phyloP scores from a whole-genome alignment of 352 stramenopile genomes.

The Blastocystis sp. region DNA sequence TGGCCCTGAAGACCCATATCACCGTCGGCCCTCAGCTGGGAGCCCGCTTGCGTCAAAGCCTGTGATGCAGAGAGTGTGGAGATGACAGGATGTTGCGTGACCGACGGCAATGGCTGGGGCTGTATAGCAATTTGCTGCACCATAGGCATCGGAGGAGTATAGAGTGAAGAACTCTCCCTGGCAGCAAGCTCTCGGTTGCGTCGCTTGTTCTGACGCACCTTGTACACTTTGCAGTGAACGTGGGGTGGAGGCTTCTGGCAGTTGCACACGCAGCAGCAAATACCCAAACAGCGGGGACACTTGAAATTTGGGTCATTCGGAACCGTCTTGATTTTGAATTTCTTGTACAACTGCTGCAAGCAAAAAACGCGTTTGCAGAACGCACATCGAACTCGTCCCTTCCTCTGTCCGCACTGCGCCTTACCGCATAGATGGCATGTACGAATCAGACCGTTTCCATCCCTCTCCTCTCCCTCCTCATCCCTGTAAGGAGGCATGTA shows the following conservation, averaged over 20 bases:
- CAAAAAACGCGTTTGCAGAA: slow-evolving; percentile 72
- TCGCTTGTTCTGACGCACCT: slow-evolving; percentile 69
- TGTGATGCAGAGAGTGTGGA: too few relatives aligned
- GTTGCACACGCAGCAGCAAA: slow-evolving; percentile 71
- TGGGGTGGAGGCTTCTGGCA: slow-evolving; percentile 69
- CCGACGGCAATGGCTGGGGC: not conserved
- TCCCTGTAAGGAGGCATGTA: not conserved
- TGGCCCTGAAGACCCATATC: not conserved
- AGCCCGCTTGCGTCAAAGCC: not conserved
- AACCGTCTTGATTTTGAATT: slow-evolving; percentile 59
- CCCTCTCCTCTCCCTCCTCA: slow-evolving; percentile 8
- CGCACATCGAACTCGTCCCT: slow-evolving; percentile 58
- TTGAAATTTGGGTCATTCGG: slow-evolving; percentile 58
- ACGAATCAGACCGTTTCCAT: slow-evolving; percentile 23
- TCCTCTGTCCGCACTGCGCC: slow-evolving; percentile 67
- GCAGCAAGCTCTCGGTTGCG: slow-evolving; percentile 39
- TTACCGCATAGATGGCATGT: slow-evolving; percentile 74
- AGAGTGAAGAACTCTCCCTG: not conserved
- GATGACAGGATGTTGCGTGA: too few relatives aligned
- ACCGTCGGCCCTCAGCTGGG: not conserved
- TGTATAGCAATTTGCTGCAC: not conserved
- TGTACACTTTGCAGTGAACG: slow-evolving; percentile 74
- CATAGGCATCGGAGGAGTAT: not conserved
- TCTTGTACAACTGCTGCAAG: slow-evolving; percentile 71
- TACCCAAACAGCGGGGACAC: slow-evolving; percentile 70